Evolutionary conservation across 257 asterid species (phyloP).

Genomic region (Solanum boliviense): DNA sequence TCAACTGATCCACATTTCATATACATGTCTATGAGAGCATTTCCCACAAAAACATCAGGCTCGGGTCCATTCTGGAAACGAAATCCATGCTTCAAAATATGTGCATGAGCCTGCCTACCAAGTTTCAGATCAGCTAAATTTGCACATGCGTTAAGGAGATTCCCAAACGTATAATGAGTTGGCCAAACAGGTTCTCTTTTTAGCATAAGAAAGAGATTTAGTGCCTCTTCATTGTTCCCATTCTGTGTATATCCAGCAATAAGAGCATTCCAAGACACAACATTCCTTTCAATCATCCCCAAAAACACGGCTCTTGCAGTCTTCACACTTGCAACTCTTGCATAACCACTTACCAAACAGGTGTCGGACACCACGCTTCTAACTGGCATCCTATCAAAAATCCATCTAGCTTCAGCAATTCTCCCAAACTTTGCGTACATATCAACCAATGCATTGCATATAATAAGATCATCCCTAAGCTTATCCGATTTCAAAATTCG

Average conservation of each 20-base stretch:
- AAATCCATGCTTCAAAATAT: conserved; percentile 9
- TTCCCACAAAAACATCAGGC: conserved; percentile 7
- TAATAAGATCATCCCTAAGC: conserved; percentile 1
- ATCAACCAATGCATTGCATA: conserved; percentile 3
- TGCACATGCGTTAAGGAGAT: conserved; percentile 3
- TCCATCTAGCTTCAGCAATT: conserved; percentile 3
- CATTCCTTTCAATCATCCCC: conserved; percentile 10
- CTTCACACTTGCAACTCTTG: conserved; percentile 4
- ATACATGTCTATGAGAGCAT: conserved; percentile 8
- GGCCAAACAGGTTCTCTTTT: conserved; percentile 7
- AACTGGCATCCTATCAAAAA: conserved; percentile 3
- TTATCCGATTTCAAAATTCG: not conserved
- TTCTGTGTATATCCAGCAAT: conserved; percentile 9
- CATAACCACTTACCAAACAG: conserved; percentile 6
- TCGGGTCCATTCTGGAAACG: conserved; percentile 4
- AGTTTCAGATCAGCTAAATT: conserved; percentile 5
- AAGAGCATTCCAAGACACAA: conserved; percentile 10
- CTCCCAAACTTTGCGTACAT: conserved; percentile 3
- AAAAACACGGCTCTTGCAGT: not conserved
- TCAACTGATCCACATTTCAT: conserved; percentile 9
- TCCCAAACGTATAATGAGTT: conserved; percentile 9
- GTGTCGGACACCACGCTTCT: conserved; percentile 7
- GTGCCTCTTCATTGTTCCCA: conserved; percentile 6
- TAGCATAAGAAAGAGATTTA: conserved; percentile 5
- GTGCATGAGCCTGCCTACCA: conserved; percentile 9